Evolutionary conservation across 2,329 filamentous ascomycete species (phyloP), one percentile per base, ranked within the genome.

Genomic region (Colletotrichum gigasporum): DNA sequence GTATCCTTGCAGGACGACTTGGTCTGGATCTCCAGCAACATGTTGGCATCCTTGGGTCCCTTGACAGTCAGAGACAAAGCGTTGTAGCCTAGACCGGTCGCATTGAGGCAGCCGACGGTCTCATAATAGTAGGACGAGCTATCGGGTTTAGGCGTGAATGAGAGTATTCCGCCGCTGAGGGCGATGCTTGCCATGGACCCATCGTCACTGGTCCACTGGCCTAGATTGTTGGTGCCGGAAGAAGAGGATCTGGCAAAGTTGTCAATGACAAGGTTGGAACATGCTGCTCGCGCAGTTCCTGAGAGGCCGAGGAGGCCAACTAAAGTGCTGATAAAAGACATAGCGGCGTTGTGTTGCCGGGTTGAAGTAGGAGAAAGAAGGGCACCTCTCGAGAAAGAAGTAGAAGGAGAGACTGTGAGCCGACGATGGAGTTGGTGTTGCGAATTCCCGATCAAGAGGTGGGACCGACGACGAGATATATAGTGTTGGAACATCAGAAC

Each of bases 61-160:
- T 66, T 70, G 45, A 71, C 65, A 1, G 64, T 65, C 42, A 71
- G 56, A 14, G 69, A 67, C 14, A 71, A 80, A 71, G 83, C 80
- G 65, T 85, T 79, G 71, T 85, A 85, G 61, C 80, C 79, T 37
- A 82, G 76, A 35, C 74, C 78, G 12, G 73, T 71, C 18, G 83
- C 80, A 32, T 77, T 74, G 67, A 82, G 76, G 73, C 84, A 87
- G 0, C 72, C 68, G 58, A 87, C 80, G 2, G 79, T 82, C 71
- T 85, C 84, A 69, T 86, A 86, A 67, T 85, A 86, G 74, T 87
- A 87, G n/a, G 83, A 82, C 16, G 67, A 69, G 11, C 75, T 68
- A 22, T 64, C 56, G 11, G 32, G 9, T 65, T 79, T 83, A 30
- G 82, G 82, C 10, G 78, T 82, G 71, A 87, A 84, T 4, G 78